A percentile compares a stretch with the other conserved stretches of the same genome.
These are phyloP conservation scores for Rhododendron williamsianum DNA, from an alignment of 148 eudicot species.

Conservation along the genomic window DNA sequence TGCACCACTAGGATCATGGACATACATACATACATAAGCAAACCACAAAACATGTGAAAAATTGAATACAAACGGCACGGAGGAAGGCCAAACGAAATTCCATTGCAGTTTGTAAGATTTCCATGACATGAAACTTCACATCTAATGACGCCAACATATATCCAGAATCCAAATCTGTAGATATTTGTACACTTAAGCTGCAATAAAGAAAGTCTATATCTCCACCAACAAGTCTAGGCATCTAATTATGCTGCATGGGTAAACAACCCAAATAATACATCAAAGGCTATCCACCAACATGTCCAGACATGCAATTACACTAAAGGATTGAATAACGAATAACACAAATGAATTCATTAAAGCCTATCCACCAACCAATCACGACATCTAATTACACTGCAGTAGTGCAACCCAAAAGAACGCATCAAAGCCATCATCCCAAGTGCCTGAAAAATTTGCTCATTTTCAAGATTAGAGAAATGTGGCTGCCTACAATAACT, in stretches of 20 bases:
- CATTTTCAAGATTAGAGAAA: background rate
- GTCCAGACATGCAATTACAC: background rate
- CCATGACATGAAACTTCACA: background rate
- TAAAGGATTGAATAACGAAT: background rate
- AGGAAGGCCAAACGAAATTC: background rate
- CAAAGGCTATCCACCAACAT: background rate
- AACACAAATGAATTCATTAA: background rate
- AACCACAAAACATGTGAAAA: too few species aligned
- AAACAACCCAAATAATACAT: conserved; percentile 1
- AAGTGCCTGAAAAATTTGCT: background rate
- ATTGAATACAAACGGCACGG: background rate
- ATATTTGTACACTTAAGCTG: background rate
- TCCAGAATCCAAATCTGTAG: background rate
- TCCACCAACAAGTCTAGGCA: background rate
- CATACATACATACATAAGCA: background rate
- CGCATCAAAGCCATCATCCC: background rate
- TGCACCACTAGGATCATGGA: background rate
- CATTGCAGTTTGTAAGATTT: background rate
- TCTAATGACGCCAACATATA: background rate
- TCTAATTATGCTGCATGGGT: background rate
- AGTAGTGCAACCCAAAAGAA: background rate
- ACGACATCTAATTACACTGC: background rate
- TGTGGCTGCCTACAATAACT: background rate
- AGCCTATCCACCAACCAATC: background rate
- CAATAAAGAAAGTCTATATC: background rate